Evolutionary conservation across 1,139 yeast genomes (phyloP).

Genomic region (Blastobotrys proliferans): DNA sequence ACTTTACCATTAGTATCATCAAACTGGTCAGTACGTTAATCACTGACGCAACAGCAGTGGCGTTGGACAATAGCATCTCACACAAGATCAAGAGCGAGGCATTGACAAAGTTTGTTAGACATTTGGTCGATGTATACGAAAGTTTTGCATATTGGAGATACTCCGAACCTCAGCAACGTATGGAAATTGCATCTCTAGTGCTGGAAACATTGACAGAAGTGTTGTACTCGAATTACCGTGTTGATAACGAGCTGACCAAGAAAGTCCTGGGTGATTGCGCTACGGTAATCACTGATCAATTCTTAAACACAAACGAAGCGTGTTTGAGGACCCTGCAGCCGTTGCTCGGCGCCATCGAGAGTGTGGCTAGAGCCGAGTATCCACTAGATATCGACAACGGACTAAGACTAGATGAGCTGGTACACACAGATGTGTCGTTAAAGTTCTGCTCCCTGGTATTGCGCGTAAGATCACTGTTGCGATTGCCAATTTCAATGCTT

Average conservation of each 20-base stretch:
- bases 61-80: constrained; percentile 34
- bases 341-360: constrained; percentile 48
- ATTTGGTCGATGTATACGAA: constrained; percentile 65
- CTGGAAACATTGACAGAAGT: constrained; percentile 55
- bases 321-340: constrained; percentile 58
- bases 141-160: constrained; percentile 71
- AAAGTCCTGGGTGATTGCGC: constrained; percentile 52
- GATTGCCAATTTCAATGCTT: constrained; percentile 54
- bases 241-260: constrained; percentile 32
- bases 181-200: constrained; percentile 57
- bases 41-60: constrained; percentile 47
- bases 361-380: constrained; percentile 40
- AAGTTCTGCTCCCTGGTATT: constrained; percentile 45
- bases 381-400: constrained; percentile 42
- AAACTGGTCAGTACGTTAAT: constrained; percentile 53
- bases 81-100: constrained; percentile 50
- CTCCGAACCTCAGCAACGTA: constrained; percentile 50
- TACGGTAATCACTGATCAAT: constrained; percentile 48
- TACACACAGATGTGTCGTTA: constrained; percentile 37
- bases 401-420: constrained; percentile 28
- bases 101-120: constrained; percentile 51
- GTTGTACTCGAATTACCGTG: constrained; percentile 53
- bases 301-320: constrained; percentile 49
- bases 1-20: constrained; percentile 57
- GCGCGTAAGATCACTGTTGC: constrained; percentile 50